phyloP scores from a whole-genome alignment of 2,329 filamentous ascomycete species.

The Botrytis byssoidea region DNA sequence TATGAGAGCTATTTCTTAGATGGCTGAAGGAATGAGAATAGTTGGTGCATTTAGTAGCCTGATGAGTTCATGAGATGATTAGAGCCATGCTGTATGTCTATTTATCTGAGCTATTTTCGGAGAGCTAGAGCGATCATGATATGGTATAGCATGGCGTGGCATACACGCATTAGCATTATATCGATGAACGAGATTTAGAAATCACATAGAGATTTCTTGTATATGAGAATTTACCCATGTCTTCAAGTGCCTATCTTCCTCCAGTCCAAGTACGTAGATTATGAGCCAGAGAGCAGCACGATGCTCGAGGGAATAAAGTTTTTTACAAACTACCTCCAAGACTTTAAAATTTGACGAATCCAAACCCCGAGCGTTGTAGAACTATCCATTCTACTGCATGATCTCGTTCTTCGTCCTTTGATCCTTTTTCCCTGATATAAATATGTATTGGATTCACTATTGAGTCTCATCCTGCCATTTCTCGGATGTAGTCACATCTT shows the following conservation, averaged over 20 bases:
- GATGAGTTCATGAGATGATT: background rate
- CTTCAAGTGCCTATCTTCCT: background rate
- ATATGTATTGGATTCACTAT: background rate
- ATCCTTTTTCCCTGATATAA: background rate
- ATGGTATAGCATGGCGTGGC: background rate
- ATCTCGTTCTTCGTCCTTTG: background rate
- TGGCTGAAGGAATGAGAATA: background rate
- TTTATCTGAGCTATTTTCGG: background rate
- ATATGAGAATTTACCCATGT: background rate
- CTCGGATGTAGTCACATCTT: too few species aligned
- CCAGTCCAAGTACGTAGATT: too few species aligned
- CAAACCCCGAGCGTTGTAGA: background rate
- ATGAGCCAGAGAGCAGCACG: background rate
- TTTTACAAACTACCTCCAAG: background rate
- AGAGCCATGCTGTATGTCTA: background rate
- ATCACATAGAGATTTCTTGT: background rate
- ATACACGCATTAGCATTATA: background rate
- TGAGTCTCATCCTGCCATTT: background rate
- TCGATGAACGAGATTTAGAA: background rate
- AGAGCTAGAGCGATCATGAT: background rate
- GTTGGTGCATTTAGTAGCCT: background rate
- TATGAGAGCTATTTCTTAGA: slow-evolving; percentile 57
- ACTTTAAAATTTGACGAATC: background rate
- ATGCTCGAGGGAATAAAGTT: too few species aligned
- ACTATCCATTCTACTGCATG: background rate